Evolutionary conservation across 1,284 basidiomycete species (phyloP), one percentile per base, ranked within the genome.

Genomic region (Cutaneotrichosporon dermatis): DNA sequence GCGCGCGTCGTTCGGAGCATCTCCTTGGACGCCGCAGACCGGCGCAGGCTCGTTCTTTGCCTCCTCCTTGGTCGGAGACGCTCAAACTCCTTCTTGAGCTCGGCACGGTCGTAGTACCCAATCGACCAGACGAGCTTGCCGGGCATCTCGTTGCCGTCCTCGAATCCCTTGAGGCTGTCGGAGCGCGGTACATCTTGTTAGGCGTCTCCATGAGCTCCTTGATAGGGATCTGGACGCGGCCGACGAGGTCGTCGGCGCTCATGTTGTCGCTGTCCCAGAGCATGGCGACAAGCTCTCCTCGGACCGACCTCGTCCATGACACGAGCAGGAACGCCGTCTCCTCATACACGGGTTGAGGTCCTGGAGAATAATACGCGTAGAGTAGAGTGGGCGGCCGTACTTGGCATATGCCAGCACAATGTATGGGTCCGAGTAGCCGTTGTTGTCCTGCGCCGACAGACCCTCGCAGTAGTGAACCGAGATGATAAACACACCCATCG

Each of bases 231-330:
- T 87, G 83, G 25, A 89, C 82, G 5, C 84, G 83, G 10, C 89
- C 88, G 33, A 90, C 83, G 33, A 87, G 78, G 73, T 90, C 88
- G 68, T 87, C 85, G 6, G 84, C 83, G 40, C 80, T 81, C 39
- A 75, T 70, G 71, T 80, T 80, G 72, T 87, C 90, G 16, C 85
- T 88, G 72, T 93, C 89, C 89, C 89, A 92, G 0, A 90, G 77
- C 80, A 89, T 88, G 35, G 87, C 76, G n/a, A 81, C 82, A 37
- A 89, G 72, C 59, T 82, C 72, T 91, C 89, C 59, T 86, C 80
- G 1, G 85, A 81, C 66, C 87, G 84, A 89, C 75, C 54, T 88
- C 87, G 60, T 89, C 85, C 55, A 84, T 81, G 85, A 84, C n/a
- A 92, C 81, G 1, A 89, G 78, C 6, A 92, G 68, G 11, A 85